Base-by-base conservation (phyloP, 176 grass and related monocot genomes). In the Triticum aestivum region DNA sequence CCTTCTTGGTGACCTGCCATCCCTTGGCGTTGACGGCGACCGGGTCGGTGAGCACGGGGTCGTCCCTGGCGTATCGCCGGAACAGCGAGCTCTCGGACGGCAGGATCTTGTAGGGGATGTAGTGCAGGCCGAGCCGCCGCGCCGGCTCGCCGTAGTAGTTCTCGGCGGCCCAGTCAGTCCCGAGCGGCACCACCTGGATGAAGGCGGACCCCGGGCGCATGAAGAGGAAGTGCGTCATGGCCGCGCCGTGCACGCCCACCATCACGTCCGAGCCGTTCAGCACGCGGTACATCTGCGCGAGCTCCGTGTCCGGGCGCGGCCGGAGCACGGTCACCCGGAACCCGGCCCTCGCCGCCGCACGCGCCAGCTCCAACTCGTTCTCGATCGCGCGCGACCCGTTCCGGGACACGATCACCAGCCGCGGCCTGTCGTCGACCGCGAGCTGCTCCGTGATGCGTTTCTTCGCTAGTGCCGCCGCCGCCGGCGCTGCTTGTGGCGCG, bases 221-320 rank as follows among this genome's bases (percentile, higher is more conserved):
- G 92, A 97, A 97, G 17, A 97, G 79, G 39, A 97, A 91, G 86
- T 97, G 94, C 24, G 92, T 91, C 92, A 94, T 92, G 59, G 94
- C 92, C 2, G 88, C 90, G 61, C 92, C 92, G 77, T 97, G 92
- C 71, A 97, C 90, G 71, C 92, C 94, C 3, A 94, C 63, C 94
- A 97, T 92, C 9, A 90, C 92, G 79, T 92, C 92, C 4, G 88
- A 90, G 1, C 83, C 85, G 77, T 94, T 92, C 9, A 94, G 82
- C 5, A 79, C 73, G 70, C 79, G 88, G 92, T 97, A 91, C 32
- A 97, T 84, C 69, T 47, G 66, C 11, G 90, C 88, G 14, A 97
- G 92, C 92, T 92, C 90, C n/a, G 86, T 97, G 63, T 89, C 82
- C 45, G 63, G 88, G 30, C 86, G 87, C 29, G 90, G 90, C 37